Percentiles rank a stretch among this genome's conserved stretches.
Conservation (phyloP, 2,329 filamentous ascomycete genomes). For the Colletotrichum lini region DNA sequence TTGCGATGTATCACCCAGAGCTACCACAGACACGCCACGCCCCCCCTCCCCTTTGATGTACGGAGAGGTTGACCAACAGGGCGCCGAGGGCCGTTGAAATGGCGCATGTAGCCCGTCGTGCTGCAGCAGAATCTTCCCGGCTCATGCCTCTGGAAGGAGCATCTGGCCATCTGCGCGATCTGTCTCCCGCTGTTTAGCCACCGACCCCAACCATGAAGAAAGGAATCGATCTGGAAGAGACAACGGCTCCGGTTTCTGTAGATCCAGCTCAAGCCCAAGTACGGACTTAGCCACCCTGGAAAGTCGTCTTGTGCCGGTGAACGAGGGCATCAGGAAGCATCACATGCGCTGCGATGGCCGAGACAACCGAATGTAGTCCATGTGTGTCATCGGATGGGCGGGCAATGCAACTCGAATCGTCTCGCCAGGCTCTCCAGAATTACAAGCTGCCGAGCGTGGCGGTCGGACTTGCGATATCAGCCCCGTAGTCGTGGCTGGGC, state of each 20-base stretch:
- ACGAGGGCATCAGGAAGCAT: not conserved
- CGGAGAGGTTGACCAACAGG: conserved; percentile 23
- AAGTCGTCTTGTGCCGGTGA: not conserved
- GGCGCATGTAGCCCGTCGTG: conserved; percentile 18
- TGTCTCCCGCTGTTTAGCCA: not conserved
- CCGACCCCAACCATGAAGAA: not conserved
- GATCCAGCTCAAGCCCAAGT: not conserved
- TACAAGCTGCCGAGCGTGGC: not conserved
- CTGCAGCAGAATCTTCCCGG: conserved; percentile 6
- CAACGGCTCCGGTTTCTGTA: conserved; percentile 2
- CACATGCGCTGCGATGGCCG: not conserved
- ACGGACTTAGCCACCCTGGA: not conserved
- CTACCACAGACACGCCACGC: conserved; percentile 25
- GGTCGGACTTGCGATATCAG: conserved; percentile 23
- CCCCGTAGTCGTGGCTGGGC: conserved; percentile 24
- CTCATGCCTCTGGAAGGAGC: conserved; percentile 1
- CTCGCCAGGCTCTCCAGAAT: not conserved
- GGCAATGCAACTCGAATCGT: not conserved
- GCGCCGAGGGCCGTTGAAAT: conserved; percentile 10
- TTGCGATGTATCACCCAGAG: conserved; percentile 23
- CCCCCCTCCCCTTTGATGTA: conserved; percentile 18
- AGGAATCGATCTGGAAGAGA: not conserved
- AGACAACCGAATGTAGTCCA: not conserved
- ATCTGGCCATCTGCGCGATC: not conserved
- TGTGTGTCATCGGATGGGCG: not conserved